Evolutionary conservation across 2,329 filamentous ascomycete genomes (phyloP).

Genomic region (Fusarium setosum): DNA sequence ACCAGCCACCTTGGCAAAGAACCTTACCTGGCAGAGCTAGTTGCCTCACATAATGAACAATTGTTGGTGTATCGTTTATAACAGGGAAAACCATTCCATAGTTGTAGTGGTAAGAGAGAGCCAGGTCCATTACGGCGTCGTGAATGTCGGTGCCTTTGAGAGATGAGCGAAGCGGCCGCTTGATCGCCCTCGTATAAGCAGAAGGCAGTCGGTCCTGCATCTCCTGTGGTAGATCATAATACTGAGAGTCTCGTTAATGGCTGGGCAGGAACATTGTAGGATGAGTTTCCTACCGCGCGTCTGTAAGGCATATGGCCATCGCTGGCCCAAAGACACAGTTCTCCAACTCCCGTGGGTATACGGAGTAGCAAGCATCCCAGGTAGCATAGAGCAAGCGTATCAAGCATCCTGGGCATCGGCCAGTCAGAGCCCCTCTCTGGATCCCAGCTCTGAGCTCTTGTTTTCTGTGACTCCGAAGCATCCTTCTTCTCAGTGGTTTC

Average conservation of each 20-base stretch:
- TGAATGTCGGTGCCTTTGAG: slow-evolving; percentile 72
- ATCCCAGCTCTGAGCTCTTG: slow-evolving; percentile 57
- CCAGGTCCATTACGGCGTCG: slow-evolving; percentile 68
- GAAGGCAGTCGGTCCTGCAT: slow-evolving; percentile 75
- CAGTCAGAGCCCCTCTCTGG: slow-evolving; percentile 59
- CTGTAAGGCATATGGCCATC: slow-evolving; percentile 78
- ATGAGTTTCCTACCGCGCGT: slow-evolving; percentile 64
- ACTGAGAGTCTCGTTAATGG: slow-evolving; percentile 48
- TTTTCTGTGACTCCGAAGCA: slow-evolving; percentile 31
- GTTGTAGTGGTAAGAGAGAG: slow-evolving; percentile 72
- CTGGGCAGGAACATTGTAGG: background rate
- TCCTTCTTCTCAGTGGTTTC: slow-evolving; percentile 30
- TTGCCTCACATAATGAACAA: slow-evolving; percentile 76
- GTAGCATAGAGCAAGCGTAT: slow-evolving; percentile 84
- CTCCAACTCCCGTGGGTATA: slow-evolving; percentile 79
- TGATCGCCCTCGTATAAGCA: slow-evolving; percentile 69
- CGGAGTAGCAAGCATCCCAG: slow-evolving; percentile 80
- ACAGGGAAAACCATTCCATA: slow-evolving; percentile 79
- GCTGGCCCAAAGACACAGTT: slow-evolving; percentile 76
- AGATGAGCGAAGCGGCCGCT: slow-evolving; percentile 56
- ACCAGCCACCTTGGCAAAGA: no score
- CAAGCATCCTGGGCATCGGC: slow-evolving; percentile 74
- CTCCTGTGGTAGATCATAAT: slow-evolving; percentile 68
- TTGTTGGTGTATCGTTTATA: slow-evolving; percentile 75
- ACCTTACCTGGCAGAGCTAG: slow-evolving; percentile 79